Evolutionary conservation across 768 basidiomycete species (phyloP), one percentile per base, ranked within the genome.

Genomic region (Flagelloscypha sp.): DNA sequence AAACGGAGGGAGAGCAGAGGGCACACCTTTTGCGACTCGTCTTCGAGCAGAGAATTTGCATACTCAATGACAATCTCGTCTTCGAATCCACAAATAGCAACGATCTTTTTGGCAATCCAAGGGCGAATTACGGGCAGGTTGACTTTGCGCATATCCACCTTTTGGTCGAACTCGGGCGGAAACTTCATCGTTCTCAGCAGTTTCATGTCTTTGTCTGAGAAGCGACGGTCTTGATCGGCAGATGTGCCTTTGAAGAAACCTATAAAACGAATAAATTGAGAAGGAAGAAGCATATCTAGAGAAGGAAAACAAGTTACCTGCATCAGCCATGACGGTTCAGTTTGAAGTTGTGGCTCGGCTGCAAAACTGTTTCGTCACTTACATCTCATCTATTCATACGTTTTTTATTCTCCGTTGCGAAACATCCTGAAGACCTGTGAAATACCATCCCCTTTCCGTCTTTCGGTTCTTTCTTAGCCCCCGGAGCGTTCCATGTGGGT

Each of bases 61-160:
- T 95, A 98, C 53, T 97, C 94, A 19, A 97, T 79, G 27, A 98
- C 82, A 27, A 99, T 81, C 54, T 99, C 95, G 57, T 99, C 95
- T 50, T 99, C 95, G 24, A 98, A 78, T 2, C 93, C 89, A 27
- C 92, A 76, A 15, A 95, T 71, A 39, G 92, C 86, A 3, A 84
- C 74, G 38, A 95, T 82, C 58, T 87, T 85, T 68, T 89, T 90
- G 10, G 87, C 84, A 41, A 97, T 80, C 95, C 95, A 99, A 3
- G 90, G 88, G 40, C 86, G 70, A 52, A 99, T 85, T 47, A 98
- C 90, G 12, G 73, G 66, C 42, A 97, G 49, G 56, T 97, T 95
- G 42, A 98, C 90, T 69, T 97, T 93, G 23, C 87, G 76, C 75
- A 93, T 84, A 55, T 97, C 93, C 37, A 79, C 84, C 74, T 93